Percentiles rank a stretch among this genome's conserved stretches.
Evolutionary conservation across 1,139 yeast genomes (phyloP).

Genomic region (Blastobotrys proliferans): DNA sequence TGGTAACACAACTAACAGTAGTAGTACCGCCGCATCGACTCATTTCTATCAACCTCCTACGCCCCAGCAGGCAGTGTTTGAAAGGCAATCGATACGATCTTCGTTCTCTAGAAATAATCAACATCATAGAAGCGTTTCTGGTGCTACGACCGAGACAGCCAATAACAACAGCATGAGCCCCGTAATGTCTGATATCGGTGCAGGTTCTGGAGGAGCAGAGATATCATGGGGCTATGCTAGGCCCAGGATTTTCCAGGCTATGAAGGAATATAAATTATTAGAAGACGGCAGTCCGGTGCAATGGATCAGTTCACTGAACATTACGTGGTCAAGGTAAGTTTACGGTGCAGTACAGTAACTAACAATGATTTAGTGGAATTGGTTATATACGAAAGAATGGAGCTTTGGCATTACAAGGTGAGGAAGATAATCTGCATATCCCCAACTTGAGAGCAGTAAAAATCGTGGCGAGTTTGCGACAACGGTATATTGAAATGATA

Average conservation of each 20-base stretch:
- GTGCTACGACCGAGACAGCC: too few relatives aligned
- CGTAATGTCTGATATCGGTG: too few relatives aligned
- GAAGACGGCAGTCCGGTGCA: conserved; percentile 22
- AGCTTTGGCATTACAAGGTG: conserved; percentile 15
- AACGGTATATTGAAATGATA: conserved; percentile 23
- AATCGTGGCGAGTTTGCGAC: conserved; percentile 21
- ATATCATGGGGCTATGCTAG: conserved; percentile 4
- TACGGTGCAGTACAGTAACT: not conserved
- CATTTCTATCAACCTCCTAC: conserved; percentile 3
- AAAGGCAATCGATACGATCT: too few relatives aligned
- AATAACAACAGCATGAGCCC: too few relatives aligned
- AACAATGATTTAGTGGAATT: conserved; percentile 13
- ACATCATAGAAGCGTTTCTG: too few relatives aligned
- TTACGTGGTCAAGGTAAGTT: conserved; percentile 19
- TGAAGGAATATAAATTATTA: conserved; percentile 20
- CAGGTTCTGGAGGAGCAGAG: conserved; percentile 1
- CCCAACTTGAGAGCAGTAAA: conserved; percentile 23
- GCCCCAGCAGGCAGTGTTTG: conserved; percentile 5
- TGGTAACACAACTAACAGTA: too few relatives aligned
- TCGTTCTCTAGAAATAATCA: too few relatives aligned
- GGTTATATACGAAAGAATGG: conserved; percentile 18
- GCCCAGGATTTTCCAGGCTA: conserved; percentile 13
- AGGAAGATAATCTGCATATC: conserved; percentile 12
- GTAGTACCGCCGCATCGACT: too few relatives aligned
- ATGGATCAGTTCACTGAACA: conserved; percentile 22